A percentile compares a stretch with the other conserved stretches of the same genome.
phyloP scores from a whole-genome alignment of 768 basidiomycete genomes.

The Xanthoconium stramineum region DNA sequence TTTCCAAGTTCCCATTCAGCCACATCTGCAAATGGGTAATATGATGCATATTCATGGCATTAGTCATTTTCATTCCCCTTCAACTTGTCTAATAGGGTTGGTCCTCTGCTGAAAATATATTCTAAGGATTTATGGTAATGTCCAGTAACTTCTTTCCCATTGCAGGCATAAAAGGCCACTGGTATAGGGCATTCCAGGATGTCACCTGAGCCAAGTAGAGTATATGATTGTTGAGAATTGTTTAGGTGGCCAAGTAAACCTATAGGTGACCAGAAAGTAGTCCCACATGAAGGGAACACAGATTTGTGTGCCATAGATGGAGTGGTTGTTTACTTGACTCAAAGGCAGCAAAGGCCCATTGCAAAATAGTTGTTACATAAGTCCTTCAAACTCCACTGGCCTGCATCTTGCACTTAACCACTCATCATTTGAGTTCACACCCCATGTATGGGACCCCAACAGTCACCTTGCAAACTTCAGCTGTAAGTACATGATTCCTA shows the following conservation, averaged over 20 bases:
- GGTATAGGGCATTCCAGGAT: not conserved
- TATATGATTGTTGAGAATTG: not conserved
- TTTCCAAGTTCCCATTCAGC: not conserved
- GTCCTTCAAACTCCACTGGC: no score
- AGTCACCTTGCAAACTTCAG: no score
- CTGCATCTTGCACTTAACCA: no score
- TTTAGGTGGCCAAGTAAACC: not conserved
- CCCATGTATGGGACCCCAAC: no score
- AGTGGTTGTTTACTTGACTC: no score
- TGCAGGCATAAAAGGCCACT: not conserved
- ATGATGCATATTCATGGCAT: not conserved
- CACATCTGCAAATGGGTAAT: not conserved
- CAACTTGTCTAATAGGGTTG: not conserved
- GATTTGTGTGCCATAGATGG: no score
- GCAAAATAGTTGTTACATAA: not conserved
- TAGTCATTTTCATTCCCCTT: not conserved
- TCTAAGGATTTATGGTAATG: not conserved
- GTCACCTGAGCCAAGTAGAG: not conserved
- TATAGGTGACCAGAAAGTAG: not conserved
- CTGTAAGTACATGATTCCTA: no score
- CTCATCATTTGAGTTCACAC: no score
- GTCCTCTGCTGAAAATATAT: not conserved
- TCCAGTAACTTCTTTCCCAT: not conserved
- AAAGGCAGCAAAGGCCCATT: no score
- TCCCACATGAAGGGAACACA: no score